Evolutionary conservation across 2,329 filamentous ascomycete genomes (phyloP).

Genomic region (Pseudogymnoascus sp.): DNA sequence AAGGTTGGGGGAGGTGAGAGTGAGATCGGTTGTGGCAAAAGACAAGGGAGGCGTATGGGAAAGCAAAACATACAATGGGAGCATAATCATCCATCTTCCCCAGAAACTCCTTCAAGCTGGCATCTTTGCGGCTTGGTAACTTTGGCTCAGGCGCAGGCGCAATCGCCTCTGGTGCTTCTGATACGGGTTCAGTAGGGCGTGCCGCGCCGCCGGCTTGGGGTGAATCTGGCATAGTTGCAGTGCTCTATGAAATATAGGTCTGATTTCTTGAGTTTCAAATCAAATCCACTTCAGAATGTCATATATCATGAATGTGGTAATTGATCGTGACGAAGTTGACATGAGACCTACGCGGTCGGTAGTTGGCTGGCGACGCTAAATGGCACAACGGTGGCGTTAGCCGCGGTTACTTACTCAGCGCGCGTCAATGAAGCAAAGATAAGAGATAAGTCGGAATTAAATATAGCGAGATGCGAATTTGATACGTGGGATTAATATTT

Average conservation of each 20-base stretch:
- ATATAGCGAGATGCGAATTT: background rate
- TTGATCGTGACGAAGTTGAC: constrained; percentile 4
- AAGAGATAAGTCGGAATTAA: background rate
- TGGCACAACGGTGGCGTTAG: background rate
- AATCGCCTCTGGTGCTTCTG: constrained; percentile 20
- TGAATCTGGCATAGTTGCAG: background rate
- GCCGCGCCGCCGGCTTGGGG: background rate
- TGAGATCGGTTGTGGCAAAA: background rate
- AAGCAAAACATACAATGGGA: constrained; percentile 65
- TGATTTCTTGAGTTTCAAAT: background rate
- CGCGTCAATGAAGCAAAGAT: background rate
- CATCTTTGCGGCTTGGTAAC: constrained; percentile 78
- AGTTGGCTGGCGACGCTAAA: constrained; percentile 1
- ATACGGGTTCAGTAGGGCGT: background rate
- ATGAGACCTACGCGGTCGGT: constrained; percentile 1
- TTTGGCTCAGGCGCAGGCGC: constrained; percentile 48
- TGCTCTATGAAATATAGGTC: background rate
- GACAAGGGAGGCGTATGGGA: background rate
- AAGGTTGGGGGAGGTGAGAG: background rate
- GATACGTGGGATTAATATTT: background rate
- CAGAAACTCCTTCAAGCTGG: constrained; percentile 83
- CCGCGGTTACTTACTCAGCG: background rate
- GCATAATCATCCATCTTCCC: constrained; percentile 97
- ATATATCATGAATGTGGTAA: background rate
- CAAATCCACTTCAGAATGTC: background rate